Percentiles rank a stretch among this genome's conserved stretches.
These are phyloP conservation scores for Kluyveromyces dobzhanskii DNA, from an alignment of 805 yeast species.

Conservation along the genomic window DNA sequence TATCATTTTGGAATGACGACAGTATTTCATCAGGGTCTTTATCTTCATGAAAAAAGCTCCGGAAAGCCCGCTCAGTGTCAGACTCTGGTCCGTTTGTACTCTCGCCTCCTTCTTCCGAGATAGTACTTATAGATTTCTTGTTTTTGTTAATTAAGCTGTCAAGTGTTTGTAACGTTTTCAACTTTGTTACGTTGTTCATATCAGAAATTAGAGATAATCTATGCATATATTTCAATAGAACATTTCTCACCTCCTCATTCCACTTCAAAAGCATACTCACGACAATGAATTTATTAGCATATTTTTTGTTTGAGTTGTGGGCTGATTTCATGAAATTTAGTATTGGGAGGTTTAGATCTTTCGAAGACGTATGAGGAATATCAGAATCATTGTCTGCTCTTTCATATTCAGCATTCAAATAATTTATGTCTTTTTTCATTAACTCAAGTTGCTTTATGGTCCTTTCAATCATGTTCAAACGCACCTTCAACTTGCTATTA, in stretches of 20 bases:
- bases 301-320: constrained; percentile 8
- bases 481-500: constrained; percentile 3
- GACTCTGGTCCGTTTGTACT: not conserved
- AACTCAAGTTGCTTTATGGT: constrained; percentile 2
- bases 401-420: constrained; percentile 1
- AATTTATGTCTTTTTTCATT: constrained; percentile 1
- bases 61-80: not conserved
- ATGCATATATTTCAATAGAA: constrained; percentile 51
- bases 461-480: constrained; percentile 7
- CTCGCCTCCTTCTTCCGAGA: not conserved
- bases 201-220: constrained; percentile 39
- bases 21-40: constrained; percentile 6
- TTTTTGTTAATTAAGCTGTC: constrained; percentile 39
- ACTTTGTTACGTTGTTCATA: constrained; percentile 35
- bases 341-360: not conserved
- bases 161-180: constrained; percentile 42
- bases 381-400: constrained; percentile 13
- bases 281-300: constrained; percentile 56
- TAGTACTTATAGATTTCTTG: not conserved
- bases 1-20: constrained; percentile 40
- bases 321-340: constrained; percentile 1
- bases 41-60: not conserved
- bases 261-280: constrained; percentile 71
- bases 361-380: not conserved
- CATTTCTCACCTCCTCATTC: constrained; percentile 63